These are phyloP conservation scores for Gaeumannomyces sp. DNA, from an alignment of 2,329 filamentous ascomycete species.

Conservation along the genomic window DNA sequence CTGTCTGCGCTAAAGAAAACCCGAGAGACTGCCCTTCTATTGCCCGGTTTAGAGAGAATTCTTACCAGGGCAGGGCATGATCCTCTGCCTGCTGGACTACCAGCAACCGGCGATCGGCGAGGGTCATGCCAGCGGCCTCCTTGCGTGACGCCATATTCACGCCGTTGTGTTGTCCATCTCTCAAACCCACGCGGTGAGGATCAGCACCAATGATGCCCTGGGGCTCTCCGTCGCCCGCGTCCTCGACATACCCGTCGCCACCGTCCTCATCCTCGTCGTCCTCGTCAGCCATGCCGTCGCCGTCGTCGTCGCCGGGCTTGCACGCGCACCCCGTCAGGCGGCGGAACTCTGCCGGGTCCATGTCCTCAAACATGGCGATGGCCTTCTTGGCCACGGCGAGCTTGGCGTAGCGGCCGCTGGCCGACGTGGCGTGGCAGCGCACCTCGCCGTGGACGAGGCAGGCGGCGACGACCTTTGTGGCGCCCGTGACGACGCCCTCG, in stretches of 20 bases:
- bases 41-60: too few relatives aligned
- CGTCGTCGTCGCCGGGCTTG: slow-evolving; percentile 17
- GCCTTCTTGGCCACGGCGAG: slow-evolving; percentile 57
- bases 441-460: slow-evolving; percentile 70
- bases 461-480: slow-evolving; percentile 55
- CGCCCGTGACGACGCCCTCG: slow-evolving; percentile 20
- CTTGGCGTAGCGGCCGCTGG: slow-evolving; percentile 68
- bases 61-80: background rate
- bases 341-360: slow-evolving; percentile 52
- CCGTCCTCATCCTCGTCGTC: background rate
- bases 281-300: slow-evolving; percentile 10
- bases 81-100: background rate
- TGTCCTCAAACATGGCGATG: slow-evolving; percentile 37
- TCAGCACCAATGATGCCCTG: too few relatives aligned
- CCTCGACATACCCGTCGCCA: background rate
- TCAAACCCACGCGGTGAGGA: background rate
- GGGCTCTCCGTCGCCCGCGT: background rate
- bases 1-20: too few relatives aligned
- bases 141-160: background rate
- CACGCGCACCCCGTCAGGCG: slow-evolving; percentile 60
- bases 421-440: slow-evolving; percentile 53
- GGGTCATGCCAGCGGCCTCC: too few relatives aligned
- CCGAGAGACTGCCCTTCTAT: too few relatives aligned
- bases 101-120: background rate
- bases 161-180: background rate